A percentile compares a stretch with the other conserved stretches of the same genome.
Conservation (phyloP, 257 asterid species). For the Cordia subcordata region DNA sequence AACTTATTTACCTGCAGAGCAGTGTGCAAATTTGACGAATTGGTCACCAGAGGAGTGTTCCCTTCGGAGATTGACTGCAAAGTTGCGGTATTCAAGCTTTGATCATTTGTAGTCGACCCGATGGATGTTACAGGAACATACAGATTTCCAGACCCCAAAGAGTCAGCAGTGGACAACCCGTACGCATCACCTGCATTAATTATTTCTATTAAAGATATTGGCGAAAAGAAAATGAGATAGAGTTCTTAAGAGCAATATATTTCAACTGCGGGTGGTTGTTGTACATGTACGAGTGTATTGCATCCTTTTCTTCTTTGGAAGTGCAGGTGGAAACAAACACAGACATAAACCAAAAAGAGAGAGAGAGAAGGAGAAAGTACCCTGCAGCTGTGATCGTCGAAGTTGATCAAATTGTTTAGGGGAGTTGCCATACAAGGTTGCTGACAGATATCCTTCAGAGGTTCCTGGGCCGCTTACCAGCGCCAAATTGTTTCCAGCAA, state of each 20-base stretch:
- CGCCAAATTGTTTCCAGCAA: slow-evolving; percentile 47
- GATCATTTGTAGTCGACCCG: slow-evolving; percentile 47
- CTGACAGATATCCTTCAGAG: slow-evolving; percentile 53
- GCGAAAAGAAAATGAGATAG: slow-evolving; percentile 6
- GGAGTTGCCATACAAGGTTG: slow-evolving; percentile 52
- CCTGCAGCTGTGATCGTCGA: slow-evolving; percentile 58
- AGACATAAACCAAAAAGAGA: not conserved
- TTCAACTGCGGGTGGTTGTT: not conserved
- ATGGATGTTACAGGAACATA: slow-evolving; percentile 51
- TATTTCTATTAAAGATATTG: slow-evolving; percentile 17
- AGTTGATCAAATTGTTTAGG: slow-evolving; percentile 59
- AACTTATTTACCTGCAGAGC: slow-evolving; percentile 47
- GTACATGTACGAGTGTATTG: not conserved
- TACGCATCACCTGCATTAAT: slow-evolving; percentile 67
- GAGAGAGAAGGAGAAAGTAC: slow-evolving; percentile 32
- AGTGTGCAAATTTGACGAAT: slow-evolving; percentile 40
- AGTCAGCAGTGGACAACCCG: slow-evolving; percentile 55
- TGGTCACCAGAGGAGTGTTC: slow-evolving; percentile 41
- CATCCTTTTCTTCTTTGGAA: not conserved
- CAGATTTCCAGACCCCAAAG: slow-evolving; percentile 62
- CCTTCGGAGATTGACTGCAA: slow-evolving; percentile 53
- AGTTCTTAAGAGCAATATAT: not conserved
- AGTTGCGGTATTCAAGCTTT: slow-evolving; percentile 40
- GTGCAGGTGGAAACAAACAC: not conserved
- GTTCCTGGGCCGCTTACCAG: slow-evolving; percentile 47